These are phyloP conservation scores for Rhodotorula sp. DNA, from an alignment of 1,284 basidiomycete species.

Conservation along the genomic window DNA sequence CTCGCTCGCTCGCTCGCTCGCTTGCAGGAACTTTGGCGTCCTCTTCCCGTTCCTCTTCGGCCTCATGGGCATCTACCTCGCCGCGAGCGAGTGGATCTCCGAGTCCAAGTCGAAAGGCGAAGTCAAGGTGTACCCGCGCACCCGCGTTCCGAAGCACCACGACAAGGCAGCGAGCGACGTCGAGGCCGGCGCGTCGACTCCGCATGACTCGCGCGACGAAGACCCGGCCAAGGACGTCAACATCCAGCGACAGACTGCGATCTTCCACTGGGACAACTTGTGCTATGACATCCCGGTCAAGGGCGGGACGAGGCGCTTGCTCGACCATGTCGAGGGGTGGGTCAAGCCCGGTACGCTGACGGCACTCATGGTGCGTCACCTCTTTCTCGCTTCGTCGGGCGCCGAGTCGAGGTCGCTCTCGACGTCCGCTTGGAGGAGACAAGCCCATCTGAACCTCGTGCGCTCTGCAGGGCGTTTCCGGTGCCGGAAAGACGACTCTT, in stretches of 20 bases:
- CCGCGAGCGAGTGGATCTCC: slow-evolving; percentile 56
- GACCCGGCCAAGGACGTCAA: slow-evolving; percentile 40
- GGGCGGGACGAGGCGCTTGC: slow-evolving; percentile 59
- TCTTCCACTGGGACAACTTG: slow-evolving; percentile 52
- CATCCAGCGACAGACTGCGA: slow-evolving; percentile 51
- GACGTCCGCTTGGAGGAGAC: too few species aligned
- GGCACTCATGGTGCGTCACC: slow-evolving; percentile 51
- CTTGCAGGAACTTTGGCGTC: neutral
- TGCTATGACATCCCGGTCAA: slow-evolving; percentile 56
- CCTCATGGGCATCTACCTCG: slow-evolving; percentile 56
- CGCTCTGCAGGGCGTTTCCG: slow-evolving; percentile 61
- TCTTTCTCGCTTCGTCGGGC: too few species aligned
- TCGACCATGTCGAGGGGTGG: slow-evolving; percentile 77
- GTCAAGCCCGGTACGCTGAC: slow-evolving; percentile 70
- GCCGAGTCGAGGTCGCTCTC: too few species aligned
- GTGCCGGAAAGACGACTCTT: slow-evolving; percentile 55
- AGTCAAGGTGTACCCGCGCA: slow-evolving; percentile 54
- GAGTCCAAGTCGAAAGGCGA: slow-evolving; percentile 55
- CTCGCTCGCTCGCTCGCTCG: too few species aligned
- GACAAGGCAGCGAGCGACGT: slow-evolving; percentile 8
- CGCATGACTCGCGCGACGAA: slow-evolving; percentile 11
- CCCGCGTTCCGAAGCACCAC: slow-evolving; percentile 48
- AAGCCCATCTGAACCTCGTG: too few species aligned
- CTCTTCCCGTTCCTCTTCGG: slow-evolving; percentile 30
- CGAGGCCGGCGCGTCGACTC: slow-evolving; percentile 38